Evolutionary conservation across 352 stramenopile genomes (phyloP).

Genomic region (Aphanomyces invadans): DNA sequence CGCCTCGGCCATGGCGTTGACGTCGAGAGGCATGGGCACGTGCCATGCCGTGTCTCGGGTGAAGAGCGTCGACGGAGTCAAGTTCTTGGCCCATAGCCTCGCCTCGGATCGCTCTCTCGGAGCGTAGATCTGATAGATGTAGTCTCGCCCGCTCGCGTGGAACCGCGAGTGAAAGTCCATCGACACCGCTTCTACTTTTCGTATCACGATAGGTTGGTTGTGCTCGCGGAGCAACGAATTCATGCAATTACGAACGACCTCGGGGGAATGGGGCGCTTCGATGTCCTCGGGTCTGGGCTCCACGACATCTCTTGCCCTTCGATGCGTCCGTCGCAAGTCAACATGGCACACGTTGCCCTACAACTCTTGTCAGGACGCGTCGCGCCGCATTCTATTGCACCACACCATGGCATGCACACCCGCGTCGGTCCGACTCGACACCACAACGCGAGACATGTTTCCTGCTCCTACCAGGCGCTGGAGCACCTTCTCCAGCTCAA

Average conservation of each 20-base stretch:
- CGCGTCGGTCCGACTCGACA: conserved; percentile 75
- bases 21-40: conserved; percentile 5
- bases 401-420: conserved; percentile 78
- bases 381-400: not conserved
- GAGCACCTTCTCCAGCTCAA: conserved; percentile 24
- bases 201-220: conserved; percentile 17
- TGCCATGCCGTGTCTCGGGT: conserved; percentile 10
- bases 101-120: not conserved
- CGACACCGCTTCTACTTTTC: conserved; percentile 14
- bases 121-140: conserved; percentile 19
- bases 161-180: conserved; percentile 17
- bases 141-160: conserved; percentile 13
- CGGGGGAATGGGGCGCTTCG: not conserved
- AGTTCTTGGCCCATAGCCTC: not conserved
- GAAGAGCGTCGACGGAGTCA: conserved; percentile 3
- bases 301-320: not conserved
- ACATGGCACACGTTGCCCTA: conserved; percentile 17
- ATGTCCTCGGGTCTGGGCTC: not conserved
- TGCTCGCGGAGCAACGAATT: conserved; percentile 19
- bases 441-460: conserved; percentile 13
- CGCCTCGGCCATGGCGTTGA: conserved; percentile 1
- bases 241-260: conserved; percentile 14
- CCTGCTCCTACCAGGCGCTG: conserved; percentile 33
- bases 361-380: not conserved
- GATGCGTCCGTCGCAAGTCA: not conserved